Percentiles rank a stretch among this genome's conserved stretches.
phyloP scores from a whole-genome alignment of 1,139 yeast species.

The Geotrichum candidum region DNA sequence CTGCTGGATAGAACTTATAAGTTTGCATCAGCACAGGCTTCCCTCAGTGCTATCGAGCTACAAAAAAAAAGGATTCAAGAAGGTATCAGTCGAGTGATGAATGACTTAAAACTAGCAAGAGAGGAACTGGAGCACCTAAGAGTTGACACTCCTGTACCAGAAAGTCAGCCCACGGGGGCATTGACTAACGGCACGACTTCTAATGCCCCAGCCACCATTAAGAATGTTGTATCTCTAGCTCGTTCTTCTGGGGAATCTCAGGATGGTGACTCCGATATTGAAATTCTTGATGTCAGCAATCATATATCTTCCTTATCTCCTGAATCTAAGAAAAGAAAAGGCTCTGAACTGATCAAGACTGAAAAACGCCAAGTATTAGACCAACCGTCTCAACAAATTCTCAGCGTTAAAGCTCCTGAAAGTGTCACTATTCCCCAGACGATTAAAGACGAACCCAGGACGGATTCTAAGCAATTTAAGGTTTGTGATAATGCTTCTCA shows the following conservation, averaged over 20 bases:
- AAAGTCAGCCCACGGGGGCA: not conserved
- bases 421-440: not conserved
- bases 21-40: constrained; percentile 7
- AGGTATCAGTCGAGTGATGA: not conserved
- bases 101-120: not conserved
- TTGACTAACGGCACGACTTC: not conserved
- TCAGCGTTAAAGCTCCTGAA: not conserved
- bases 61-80: not conserved
- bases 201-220: not conserved
- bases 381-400: not conserved
- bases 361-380: not conserved
- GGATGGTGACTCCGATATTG: constrained; percentile 12
- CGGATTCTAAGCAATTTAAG: not conserved
- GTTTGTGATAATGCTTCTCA: not conserved
- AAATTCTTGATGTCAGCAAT: constrained; percentile 7
- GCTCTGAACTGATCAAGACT: not conserved
- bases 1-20: constrained; percentile 11
- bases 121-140: not conserved
- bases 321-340: not conserved
- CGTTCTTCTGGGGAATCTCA: not conserved
- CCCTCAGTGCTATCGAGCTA: not conserved
- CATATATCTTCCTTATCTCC: not conserved
- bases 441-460: not conserved
- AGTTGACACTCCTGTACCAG: not conserved
- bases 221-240: not conserved